Conservation (phyloP, 129 eudicot genomes). For the Arctium minus region DNA sequence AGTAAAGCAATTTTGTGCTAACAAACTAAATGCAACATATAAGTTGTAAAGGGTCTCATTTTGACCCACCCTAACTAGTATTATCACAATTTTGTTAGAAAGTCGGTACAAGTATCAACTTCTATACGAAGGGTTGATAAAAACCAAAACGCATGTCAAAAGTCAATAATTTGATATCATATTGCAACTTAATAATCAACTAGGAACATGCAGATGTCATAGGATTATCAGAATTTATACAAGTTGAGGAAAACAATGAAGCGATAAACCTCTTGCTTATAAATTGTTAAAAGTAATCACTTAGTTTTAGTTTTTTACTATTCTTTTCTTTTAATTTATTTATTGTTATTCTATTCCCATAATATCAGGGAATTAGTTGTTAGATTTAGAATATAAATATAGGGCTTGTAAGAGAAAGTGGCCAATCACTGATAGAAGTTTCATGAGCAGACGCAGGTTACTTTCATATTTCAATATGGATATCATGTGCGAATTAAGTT, state of each 20-base stretch:
- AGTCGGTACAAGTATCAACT: background rate
- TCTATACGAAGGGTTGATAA: background rate
- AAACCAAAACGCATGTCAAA: background rate
- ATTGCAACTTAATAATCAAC: background rate
- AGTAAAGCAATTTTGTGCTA: background rate
- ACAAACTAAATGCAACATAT: background rate
- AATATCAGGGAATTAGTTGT: too few relatives aligned
- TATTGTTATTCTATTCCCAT: background rate
- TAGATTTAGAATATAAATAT: too few relatives aligned
- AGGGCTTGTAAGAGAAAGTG: background rate
- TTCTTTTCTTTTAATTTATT: background rate
- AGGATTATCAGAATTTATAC: background rate
- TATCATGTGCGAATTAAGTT: background rate
- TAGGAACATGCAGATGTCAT: background rate
- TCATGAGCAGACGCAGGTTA: background rate
- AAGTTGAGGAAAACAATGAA: background rate
- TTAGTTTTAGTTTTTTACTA: too few relatives aligned
- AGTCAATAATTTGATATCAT: background rate
- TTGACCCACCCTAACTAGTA: background rate
- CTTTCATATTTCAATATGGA: background rate
- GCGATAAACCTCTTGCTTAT: background rate
- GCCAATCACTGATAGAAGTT: background rate
- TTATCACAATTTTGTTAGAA: background rate
- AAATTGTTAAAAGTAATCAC: too few relatives aligned
- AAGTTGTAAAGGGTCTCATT: background rate